Conservation (phyloP, 352 stramenopile genomes). For the Halophytophthora batemanensis region DNA sequence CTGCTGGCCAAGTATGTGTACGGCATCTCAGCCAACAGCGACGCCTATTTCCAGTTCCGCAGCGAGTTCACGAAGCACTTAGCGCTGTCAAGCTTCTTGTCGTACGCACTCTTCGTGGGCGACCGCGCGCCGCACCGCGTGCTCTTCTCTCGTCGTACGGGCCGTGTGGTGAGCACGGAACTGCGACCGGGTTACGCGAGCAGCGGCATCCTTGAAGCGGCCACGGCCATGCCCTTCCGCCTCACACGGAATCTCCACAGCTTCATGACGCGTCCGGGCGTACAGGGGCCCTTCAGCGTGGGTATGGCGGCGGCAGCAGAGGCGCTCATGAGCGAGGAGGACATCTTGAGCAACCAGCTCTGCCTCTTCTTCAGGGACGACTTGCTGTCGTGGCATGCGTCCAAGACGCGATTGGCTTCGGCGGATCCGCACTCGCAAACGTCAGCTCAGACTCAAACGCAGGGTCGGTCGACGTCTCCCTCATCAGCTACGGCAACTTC, state of each 20-base stretch:
- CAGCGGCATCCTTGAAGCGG: constrained; percentile 76
- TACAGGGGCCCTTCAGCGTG: constrained; percentile 85
- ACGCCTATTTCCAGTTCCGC: constrained; percentile 86
- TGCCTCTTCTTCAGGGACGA: constrained; percentile 88
- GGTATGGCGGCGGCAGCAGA: constrained; percentile 79
- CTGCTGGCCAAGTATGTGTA: constrained; percentile 86
- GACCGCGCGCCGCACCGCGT: constrained; percentile 83
- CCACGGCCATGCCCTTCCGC: constrained; percentile 86
- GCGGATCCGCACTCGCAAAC: constrained; percentile 20
- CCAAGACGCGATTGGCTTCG: constrained; percentile 66
- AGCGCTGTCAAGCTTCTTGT: constrained; percentile 81
- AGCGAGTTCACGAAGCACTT: constrained; percentile 86
- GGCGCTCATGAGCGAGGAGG: constrained; percentile 78
- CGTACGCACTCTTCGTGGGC: constrained; percentile 82
- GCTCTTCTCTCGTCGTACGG: constrained; percentile 76
- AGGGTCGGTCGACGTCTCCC: constrained; percentile 19
- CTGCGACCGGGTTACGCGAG: constrained; percentile 81
- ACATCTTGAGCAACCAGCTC: constrained; percentile 85
- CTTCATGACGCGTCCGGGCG: constrained; percentile 80
- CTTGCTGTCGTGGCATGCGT: constrained; percentile 84
- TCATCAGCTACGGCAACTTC: constrained; percentile 21
- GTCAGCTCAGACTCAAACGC: background rate
- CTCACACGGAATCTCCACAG: constrained; percentile 88
- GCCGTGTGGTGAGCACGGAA: constrained; percentile 81
- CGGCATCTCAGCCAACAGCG: constrained; percentile 60